Base-by-base conservation (phyloP, 768 basidiomycete genomes). In the Mycena sanguinolenta region DNA sequence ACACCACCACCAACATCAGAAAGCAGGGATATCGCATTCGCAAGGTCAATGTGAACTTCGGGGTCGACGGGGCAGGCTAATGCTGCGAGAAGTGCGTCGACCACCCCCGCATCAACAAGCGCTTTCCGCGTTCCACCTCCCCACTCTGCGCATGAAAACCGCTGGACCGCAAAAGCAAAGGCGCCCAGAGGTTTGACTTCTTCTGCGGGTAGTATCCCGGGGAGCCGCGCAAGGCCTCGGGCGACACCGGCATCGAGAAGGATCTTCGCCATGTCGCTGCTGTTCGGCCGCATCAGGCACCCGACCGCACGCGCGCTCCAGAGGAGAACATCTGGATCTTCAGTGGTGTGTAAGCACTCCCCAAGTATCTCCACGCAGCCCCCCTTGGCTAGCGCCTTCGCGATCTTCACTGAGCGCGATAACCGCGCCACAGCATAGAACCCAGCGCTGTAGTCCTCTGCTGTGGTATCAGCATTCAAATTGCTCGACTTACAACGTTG, bases 231-330 rank as follows among this genome's bases (percentile, higher is more conserved):
- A 32, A 78, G 69, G 34, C 75, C 76, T 25, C 65, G 67, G 25
- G 77, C 78, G 25, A 74, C 60, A 10, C 75, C 78, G 2, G 76
- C 77, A 17, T 77, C 75, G 21, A 77, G 74, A 5, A 79, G 65
- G 2, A 60, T 27, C 57, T 70, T 76, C 3, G 77, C 72, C 72
- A 77, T 75, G 59, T 79, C 76, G 9, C 74, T 65, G 36, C 73
- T 74, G 39, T 78, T 78, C 3, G 77, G 78, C 12, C 78, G 70
- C 77, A 78, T 77, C 53, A 78, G 9, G 61, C 77, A 78, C 49
- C 77, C 78, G 4, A 77, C 67, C 4, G 76, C 75, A 27, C 77
- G 66, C 28, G 77, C 74, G 44, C 52, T 55, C 74, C 74, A 77
- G 25, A 73, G 65, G 23, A 79, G 58, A 7, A 78, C 71, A 25